phyloP scores from a whole-genome alignment of 768 basidiomycete species.

The Termitomyces sp. region DNA sequence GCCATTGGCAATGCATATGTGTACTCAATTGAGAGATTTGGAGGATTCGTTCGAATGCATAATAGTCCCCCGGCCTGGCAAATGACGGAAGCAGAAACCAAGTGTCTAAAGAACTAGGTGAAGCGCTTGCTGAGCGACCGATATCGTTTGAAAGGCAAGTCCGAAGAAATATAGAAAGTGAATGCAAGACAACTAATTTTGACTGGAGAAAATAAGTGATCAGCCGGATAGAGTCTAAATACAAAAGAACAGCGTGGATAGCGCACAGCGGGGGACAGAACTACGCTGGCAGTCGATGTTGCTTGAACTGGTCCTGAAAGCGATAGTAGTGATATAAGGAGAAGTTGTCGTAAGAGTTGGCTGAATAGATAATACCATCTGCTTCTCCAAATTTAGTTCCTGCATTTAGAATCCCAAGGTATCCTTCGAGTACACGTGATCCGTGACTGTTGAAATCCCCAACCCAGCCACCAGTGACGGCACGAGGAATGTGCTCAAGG shows the following conservation, averaged over 20 bases:
- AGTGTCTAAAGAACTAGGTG: constrained; percentile 26
- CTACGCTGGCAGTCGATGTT: constrained; percentile 59
- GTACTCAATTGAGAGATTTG: constrained; percentile 16
- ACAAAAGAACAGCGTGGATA: not conserved
- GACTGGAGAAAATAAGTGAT: constrained; percentile 40
- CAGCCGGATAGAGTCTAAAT: not conserved
- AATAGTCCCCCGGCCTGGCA: constrained; percentile 40
- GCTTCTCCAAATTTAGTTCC: constrained; percentile 56
- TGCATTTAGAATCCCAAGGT: constrained; percentile 71
- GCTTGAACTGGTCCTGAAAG: constrained; percentile 34
- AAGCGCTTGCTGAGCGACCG: constrained; percentile 4
- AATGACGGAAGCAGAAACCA: constrained; percentile 70
- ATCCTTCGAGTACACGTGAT: constrained; percentile 67
- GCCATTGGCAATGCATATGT: constrained; percentile 23
- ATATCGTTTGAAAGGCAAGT: constrained; percentile 30
- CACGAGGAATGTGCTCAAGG: constrained; percentile 61
- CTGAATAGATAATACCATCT: constrained; percentile 34
- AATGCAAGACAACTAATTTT: constrained; percentile 69
- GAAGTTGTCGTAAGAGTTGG: not conserved
- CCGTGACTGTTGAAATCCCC: constrained; percentile 46
- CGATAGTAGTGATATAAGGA: not conserved
- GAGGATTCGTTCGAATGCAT: constrained; percentile 45
- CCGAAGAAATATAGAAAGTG: constrained; percentile 62
- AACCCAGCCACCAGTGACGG: constrained; percentile 66
- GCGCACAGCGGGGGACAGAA: constrained; percentile 58